These are phyloP conservation scores for Cladophialophora yegresii DNA, from an alignment of 2,329 filamentous ascomycete genomes.

Conservation along the genomic window DNA sequence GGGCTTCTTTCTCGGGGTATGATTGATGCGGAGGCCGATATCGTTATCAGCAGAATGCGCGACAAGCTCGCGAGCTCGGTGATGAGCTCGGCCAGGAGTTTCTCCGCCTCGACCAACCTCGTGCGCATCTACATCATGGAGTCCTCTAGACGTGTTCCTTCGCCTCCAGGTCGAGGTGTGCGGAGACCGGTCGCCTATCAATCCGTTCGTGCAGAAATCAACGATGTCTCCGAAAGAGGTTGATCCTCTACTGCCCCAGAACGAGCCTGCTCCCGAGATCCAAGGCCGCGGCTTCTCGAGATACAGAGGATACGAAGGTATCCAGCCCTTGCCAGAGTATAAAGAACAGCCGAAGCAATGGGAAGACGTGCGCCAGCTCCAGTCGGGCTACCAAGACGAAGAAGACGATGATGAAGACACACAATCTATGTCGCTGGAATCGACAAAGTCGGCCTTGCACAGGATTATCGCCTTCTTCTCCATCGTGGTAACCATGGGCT, in stretches of 20 bases:
- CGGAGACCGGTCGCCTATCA: neutral
- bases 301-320: slow-evolving; percentile 11
- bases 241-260: slow-evolving; percentile 37
- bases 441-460: slow-evolving; percentile 24
- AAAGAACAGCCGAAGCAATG: slow-evolving; percentile 6
- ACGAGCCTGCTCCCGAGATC: slow-evolving; percentile 37
- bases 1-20: neutral
- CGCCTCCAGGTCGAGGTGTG: neutral
- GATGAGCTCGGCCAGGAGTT: slow-evolving; percentile 3
- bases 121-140: neutral
- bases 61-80: neutral
- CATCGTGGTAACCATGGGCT: slow-evolving; percentile 30
- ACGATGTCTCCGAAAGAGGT: slow-evolving; percentile 29
- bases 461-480: slow-evolving; percentile 31
- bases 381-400: neutral
- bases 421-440: slow-evolving; percentile 14
- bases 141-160: neutral
- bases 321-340: slow-evolving; percentile 12
- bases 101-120: neutral
- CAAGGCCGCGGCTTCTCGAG: slow-evolving; percentile 28
- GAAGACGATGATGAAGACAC: slow-evolving; percentile 30
- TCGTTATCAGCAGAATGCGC: neutral
- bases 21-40: neutral
- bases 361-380: slow-evolving; percentile 3
- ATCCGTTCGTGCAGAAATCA: neutral